Evolutionary conservation across 768 basidiomycete genomes (phyloP), one percentile per base, ranked within the genome.

Genomic region (Tylopilus felleus): DNA sequence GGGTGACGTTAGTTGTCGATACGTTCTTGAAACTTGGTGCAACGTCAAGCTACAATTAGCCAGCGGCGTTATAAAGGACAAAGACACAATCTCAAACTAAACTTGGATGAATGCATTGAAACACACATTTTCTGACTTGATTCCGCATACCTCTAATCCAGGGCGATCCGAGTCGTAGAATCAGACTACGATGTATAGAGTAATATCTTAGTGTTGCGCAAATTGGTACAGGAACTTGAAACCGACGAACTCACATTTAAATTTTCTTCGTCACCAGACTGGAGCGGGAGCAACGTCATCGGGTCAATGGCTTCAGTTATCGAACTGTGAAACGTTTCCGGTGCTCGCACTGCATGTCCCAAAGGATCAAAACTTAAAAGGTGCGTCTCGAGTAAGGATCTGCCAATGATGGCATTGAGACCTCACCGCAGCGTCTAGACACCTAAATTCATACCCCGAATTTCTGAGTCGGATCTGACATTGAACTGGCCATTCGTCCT

Each of bases 11-110:
- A 28, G 16, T 31, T 19, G 17, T 39, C 4, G 17, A 41, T 38
- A 56, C 53, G 33, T 39, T 19, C 19, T 23, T 36, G 43, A 38
- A 58, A 53, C 45, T 62, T 43, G 40, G 27, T 29, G 41, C 27
- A 39, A 62, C 23, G 60, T 51, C 60, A 58, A 36, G 17, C 10
- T 39, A 14, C 17, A 47, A 47, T 50, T 25, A 52, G 10, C 55
- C 22, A 45, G 51, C 47, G 59, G 60, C 60, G 47, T 23, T 57
- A 19, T 10, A 36, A 36, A 21, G n/a, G 35, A 31, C 9, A 44
- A 7, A 28, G 33, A 9, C 33, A 21, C 47, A 42, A 16, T 42
- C n/a, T 38, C 29, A 22, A n/a, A 38, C 45, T 41, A 19, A 46
- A 49, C 28, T 19, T 19, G 25, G 17, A 27, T 14, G 23, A 36